Conservation (phyloP, 768 basidiomycete genomes). For the Mycena pura region DNA sequence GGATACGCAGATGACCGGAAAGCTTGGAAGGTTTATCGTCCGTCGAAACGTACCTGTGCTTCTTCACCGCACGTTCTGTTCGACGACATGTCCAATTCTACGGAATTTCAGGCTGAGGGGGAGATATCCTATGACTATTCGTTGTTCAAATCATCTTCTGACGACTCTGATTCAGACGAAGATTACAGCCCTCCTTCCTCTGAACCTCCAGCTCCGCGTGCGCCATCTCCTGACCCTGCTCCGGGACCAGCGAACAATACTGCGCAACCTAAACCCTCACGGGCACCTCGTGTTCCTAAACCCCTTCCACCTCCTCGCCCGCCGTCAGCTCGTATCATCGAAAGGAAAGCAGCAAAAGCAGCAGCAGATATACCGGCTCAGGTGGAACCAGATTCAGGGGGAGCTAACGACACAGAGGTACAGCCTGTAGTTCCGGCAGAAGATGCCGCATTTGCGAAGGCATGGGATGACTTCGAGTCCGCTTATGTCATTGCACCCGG, state of each 20-base stretch:
- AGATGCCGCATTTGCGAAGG: background rate
- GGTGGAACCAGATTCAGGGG: background rate
- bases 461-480: slow-evolving; percentile 1
- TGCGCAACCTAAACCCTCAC: no score
- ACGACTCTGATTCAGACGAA: background rate
- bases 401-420: background rate
- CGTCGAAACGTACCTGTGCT: slow-evolving; percentile 15
- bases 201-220: background rate
- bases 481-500: background rate
- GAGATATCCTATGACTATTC: slow-evolving; percentile 13
- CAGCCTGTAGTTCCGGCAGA: background rate
- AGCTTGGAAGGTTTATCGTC: slow-evolving; percentile 26
- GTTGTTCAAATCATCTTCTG: background rate
- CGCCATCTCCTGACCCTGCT: background rate
- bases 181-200: background rate
- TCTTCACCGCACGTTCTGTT: slow-evolving; percentile 27
- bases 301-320: slow-evolving; percentile 6
- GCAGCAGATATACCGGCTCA: background rate
- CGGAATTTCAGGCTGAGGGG: slow-evolving; percentile 14
- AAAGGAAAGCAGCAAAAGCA: background rate
- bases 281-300: background rate
- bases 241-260: background rate
- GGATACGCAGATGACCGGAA: slow-evolving; percentile 22
- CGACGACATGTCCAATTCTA: slow-evolving; percentile 13
- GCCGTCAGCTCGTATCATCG: background rate